Base-by-base conservation (phyloP, 225 moss, liverwort and hornwort species). In the Lunularia cruciata region DNA sequence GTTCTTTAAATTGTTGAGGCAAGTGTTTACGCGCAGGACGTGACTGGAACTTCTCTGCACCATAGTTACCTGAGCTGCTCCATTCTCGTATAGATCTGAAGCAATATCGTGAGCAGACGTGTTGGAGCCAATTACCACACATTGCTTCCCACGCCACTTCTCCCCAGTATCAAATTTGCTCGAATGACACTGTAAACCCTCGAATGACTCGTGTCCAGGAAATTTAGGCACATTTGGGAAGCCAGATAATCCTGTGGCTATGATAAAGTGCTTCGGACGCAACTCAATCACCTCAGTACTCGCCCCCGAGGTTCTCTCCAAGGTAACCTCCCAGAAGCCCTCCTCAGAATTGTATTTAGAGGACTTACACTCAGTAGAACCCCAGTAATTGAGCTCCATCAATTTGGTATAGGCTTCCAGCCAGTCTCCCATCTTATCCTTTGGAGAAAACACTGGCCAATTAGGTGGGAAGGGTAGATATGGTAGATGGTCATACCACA, bases 391-490 rank as follows among this genome's bases (percentile, higher is more conserved):
- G 39, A 74, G 56, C 73, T 74, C 73, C 73, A 74, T 74, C 30
- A 74, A 14, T 14, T 14, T 74, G 28, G 66, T 67, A 42, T 74
- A 74, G 0, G 65, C 64, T 55, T 74, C 73, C 42, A 74, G 73
- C 73, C 73, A 74, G 65, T 74, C 73, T n/a, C 65, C 73, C 39
- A 74, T 54, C 42, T 65, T 73, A 25, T 65, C 73, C 30, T 67
- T 74, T 0, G 73, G 73, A 16, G 73, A 56, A n/a, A 74, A 74
- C 20, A 74, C 57, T 4, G 73, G 73, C 73, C 73, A 74, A 20
- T 54, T 52, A 12, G 45, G 23, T 34, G 73, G 73, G 56, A 74
- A 74, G 9, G 73, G 73, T n/a, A 74, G 37, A 55, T 74, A 74
- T 14, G 66, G 73, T 12, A 74, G 48, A 33, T 74, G 73, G 36